Evolutionary conservation across 805 yeast species (phyloP).

Genomic region (Metschnikowia bowlesiae): DNA sequence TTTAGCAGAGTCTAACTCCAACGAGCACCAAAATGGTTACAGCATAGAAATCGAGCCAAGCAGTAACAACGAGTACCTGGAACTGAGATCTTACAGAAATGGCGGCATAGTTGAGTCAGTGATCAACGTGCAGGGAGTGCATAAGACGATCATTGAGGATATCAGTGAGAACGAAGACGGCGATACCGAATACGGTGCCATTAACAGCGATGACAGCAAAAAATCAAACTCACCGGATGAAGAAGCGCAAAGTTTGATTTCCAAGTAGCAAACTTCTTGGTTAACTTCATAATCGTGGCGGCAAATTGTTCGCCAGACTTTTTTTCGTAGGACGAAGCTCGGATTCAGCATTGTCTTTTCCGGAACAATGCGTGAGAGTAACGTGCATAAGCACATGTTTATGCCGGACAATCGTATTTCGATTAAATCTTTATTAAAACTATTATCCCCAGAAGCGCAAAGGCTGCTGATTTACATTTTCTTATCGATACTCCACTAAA

Average conservation of each 20-base stretch:
- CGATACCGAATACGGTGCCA: constrained; percentile 18
- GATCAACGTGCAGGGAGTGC: constrained; percentile 78
- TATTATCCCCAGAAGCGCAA: not conserved
- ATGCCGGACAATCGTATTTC: not conserved
- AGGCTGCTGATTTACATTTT: no score
- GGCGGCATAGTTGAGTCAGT: constrained; percentile 77
- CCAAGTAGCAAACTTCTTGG: not conserved
- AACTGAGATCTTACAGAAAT: constrained; percentile 39
- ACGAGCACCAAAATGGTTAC: constrained; percentile 2
- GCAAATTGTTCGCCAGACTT: not conserved
- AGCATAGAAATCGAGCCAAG: constrained; percentile 3
- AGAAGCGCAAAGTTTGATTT: constrained; percentile 16
- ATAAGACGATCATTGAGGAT: constrained; percentile 79
- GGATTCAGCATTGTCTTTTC: not conserved
- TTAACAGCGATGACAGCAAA: constrained; percentile 7
- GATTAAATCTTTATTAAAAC: not conserved
- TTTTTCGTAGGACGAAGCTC: not conserved
- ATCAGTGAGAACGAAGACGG: constrained; percentile 41
- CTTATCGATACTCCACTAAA: no score
- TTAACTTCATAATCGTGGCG: not conserved
- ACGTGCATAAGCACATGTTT: not conserved
- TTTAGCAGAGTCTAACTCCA: constrained; percentile 4
- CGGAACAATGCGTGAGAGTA: not conserved
- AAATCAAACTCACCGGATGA: constrained; percentile 12
- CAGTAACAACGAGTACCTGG: constrained; percentile 25